phyloP scores from a whole-genome alignment of 352 stramenopile genomes.

The Globisporangium rhizosaccharum region DNA sequence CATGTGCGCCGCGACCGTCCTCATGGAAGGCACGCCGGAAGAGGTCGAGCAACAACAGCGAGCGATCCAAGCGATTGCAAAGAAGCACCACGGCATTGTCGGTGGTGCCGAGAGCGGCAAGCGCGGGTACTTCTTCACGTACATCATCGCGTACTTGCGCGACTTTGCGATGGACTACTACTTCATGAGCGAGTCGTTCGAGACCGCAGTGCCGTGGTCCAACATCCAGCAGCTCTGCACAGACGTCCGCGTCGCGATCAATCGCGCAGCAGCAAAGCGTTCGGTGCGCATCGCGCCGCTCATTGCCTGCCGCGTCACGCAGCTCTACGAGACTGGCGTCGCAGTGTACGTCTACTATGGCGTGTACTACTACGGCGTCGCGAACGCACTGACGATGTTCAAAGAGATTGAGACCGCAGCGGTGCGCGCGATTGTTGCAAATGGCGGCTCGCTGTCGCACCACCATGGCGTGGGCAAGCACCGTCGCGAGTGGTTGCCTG shows the following conservation, averaged over 20 bases:
- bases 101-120: conserved; percentile 83
- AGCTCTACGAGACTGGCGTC: conserved; percentile 93
- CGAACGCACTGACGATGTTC: conserved; percentile 80
- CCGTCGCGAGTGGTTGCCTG: conserved; percentile 76
- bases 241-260: conserved; percentile 55
- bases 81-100: conserved; percentile 73
- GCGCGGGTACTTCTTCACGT: conserved; percentile 92
- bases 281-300: conserved; percentile 79
- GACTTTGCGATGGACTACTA: conserved; percentile 92
- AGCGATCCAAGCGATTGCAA: conserved; percentile 60
- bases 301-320: conserved; percentile 90
- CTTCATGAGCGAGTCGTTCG: conserved; percentile 90
- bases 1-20: conserved; percentile 85
- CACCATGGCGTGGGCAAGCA: conserved; percentile 95
- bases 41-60: conserved; percentile 45
- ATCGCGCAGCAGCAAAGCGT: conserved; percentile 23
- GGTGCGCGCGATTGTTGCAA: conserved; percentile 84
- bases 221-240: conserved; percentile 49
- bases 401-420: conserved; percentile 63
- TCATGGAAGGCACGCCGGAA: conserved; percentile 75
- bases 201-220: conserved; percentile 81
- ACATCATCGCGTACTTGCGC: conserved; percentile 92
- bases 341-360: conserved; percentile 97
- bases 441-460: conserved; percentile 91
- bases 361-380: conserved; percentile 88